Evolutionary conservation across 768 basidiomycete species (phyloP), one percentile per base, ranked within the genome.

Genomic region (Pilatotrama ljubarskyi): DNA sequence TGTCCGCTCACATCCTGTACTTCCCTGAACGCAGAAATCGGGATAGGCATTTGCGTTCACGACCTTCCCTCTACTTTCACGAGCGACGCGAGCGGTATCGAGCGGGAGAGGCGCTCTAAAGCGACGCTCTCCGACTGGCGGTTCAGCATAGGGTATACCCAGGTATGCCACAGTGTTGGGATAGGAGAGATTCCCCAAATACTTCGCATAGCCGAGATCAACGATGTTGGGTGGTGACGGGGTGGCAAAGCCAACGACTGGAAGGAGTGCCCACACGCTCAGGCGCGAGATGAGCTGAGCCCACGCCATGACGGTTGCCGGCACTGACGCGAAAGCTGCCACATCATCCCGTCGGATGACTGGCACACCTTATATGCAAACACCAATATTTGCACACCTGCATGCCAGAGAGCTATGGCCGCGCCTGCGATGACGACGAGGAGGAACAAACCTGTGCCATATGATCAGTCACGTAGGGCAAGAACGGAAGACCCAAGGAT

Each of bases 1-100:
- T n/a, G n/a, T n/a, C n/a, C n/a, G n/a, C 75, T 56, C 54, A 81
- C 82, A 67, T 57, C 80, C 79, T 0, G 75, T 83, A 14, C 76
- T 78, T 6, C 83, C 84, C 70, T 87, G 86, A 37, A 87, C 70
- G 62, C 85, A 87, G 62, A 84, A 84, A 1, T 81, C 72, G 0
- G 85, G 84, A 64, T 87, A 81, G 37, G 73, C 57, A 0, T 78
- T 80, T 2, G 83, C 82, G 67, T 85, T 76, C n/a, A 87, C 64
- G 17, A 82, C 72, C 26, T 67, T 36, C 2, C 80, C 79, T 8
- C 68, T 65, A 1, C 74, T 62, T 42, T 75, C 74, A 22, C 64
- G 48, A 5, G 73, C 48, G 4, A 85, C 69, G 7, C 80, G 80
- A 3, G 69, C 66, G 5, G 76, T 84, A 64, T 86, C 75, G 44